Percentiles rank a stretch among this genome's conserved stretches.
Conservation (phyloP, 2,329 filamentous ascomycete species). For the Zymoseptoria brevis region DNA sequence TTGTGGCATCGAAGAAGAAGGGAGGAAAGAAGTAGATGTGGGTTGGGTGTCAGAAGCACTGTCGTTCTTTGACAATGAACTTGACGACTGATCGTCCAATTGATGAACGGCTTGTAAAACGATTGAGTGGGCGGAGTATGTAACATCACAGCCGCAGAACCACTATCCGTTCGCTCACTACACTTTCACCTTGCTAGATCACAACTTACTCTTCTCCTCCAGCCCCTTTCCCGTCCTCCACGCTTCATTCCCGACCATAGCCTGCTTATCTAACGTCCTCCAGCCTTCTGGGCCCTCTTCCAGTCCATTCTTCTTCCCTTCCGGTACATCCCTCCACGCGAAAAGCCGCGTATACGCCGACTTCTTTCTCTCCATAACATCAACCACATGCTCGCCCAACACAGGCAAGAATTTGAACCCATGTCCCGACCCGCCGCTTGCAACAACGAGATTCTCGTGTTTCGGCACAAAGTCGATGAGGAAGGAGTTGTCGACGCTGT, state of each 20-base stretch:
- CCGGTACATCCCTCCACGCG: conserved; percentile 17
- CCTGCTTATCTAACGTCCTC: conserved; percentile 24
- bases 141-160: background rate
- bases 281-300: conserved; percentile 24
- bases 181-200: background rate
- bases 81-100: background rate
- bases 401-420: conserved; percentile 29
- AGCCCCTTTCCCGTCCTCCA: conserved; percentile 11
- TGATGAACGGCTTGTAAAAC: background rate
- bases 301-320: conserved; percentile 21
- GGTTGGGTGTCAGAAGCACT: background rate
- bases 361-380: conserved; percentile 15
- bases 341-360: conserved; percentile 22
- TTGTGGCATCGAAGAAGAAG: conserved; percentile 90
- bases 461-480: conserved; percentile 22
- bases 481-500: conserved; percentile 32
- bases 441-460: conserved; percentile 20
- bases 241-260: conserved; percentile 14
- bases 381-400: conserved; percentile 23
- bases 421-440: conserved; percentile 27
- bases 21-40: conserved; percentile 36
- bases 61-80: background rate
- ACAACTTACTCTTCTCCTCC: background rate
- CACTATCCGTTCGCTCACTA: background rate
- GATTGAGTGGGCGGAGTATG: background rate